Evolutionary conservation across 768 basidiomycete genomes (phyloP).

Genomic region (Tephrocybe sp.): DNA sequence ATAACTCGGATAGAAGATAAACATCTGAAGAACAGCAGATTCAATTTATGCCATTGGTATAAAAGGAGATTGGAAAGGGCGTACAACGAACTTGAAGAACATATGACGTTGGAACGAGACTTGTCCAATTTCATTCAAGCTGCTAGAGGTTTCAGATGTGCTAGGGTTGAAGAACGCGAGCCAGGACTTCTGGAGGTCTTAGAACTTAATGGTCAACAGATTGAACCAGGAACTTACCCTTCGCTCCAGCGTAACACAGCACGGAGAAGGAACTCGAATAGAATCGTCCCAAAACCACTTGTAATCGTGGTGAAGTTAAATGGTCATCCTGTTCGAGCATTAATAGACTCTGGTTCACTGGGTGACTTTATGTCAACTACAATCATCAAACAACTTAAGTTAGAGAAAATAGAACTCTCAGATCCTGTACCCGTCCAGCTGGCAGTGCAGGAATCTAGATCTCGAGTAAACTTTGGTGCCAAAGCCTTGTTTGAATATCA

Average conservation of each 20-base stretch:
- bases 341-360: constrained; percentile 1
- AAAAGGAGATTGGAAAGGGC: background rate
- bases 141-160: too few species aligned
- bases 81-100: too few species aligned
- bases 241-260: background rate
- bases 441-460: background rate
- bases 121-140: too few species aligned
- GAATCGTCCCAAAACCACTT: background rate
- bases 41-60: background rate
- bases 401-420: background rate
- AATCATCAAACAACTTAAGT: background rate
- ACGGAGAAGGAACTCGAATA: background rate
- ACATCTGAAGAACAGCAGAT: background rate
- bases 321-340: background rate
- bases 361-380: background rate
- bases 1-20: background rate
- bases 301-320: background rate
- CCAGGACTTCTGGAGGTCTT: background rate
- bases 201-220: background rate
- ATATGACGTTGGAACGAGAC: too few species aligned
- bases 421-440: background rate
- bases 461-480: background rate
- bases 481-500: background rate
- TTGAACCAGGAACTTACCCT: background rate
- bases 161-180: too few species aligned